Evolutionary conservation across 2,329 filamentous ascomycete species (phyloP), one percentile per base, ranked within the genome.

Genomic region (Dendryphion nanum): DNA sequence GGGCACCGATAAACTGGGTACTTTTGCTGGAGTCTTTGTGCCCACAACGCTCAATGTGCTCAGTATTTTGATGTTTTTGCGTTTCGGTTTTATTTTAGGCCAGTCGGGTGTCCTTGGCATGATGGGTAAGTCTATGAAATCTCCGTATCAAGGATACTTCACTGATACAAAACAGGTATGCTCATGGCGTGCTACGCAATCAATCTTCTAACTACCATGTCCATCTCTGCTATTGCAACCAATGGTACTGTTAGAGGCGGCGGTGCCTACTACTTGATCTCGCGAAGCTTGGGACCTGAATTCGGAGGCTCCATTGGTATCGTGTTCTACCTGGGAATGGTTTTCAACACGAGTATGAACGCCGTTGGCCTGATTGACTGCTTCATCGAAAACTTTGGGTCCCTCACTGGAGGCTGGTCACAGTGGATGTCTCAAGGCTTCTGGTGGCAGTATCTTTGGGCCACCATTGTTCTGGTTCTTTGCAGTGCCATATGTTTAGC

Each of bases 21-120:
- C 81, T 6, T 81, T 89, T 49, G 61, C 66, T 26, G 65, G 66
- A 13, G 67, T 94, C 33, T 95, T 89, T 62, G 85, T 95, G 13
- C 89, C 89, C 1, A 89, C 89, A n/a, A 90, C 84, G 44, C 73
- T 94, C 50, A 95, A 93, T 64, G 89, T 95, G 29, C 70, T 94
- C 49, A 91, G 86, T 53, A 94, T 95, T 65, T 77, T 95, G 45
- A 94, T 95, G 87, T 95, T 95, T 68, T 73, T 95, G 53, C 81
- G 89, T 16, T 95, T 95, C 63, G 88, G 89, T 16, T 82, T 89
- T 53, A 86, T 95, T 40, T 73, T 94, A 16, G 89, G 88, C 6
- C 85, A 91, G 59, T 78, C 85, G 45, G 89, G 89, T 16, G 72
- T 94, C 30, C 48, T 91, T 30, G 89, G 87, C 34, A 93, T 89